A percentile compares a stretch with the other conserved stretches of the same genome.
Conservation (phyloP, 1,139 yeast species). For the Trichomonascaceae sp. region DNA sequence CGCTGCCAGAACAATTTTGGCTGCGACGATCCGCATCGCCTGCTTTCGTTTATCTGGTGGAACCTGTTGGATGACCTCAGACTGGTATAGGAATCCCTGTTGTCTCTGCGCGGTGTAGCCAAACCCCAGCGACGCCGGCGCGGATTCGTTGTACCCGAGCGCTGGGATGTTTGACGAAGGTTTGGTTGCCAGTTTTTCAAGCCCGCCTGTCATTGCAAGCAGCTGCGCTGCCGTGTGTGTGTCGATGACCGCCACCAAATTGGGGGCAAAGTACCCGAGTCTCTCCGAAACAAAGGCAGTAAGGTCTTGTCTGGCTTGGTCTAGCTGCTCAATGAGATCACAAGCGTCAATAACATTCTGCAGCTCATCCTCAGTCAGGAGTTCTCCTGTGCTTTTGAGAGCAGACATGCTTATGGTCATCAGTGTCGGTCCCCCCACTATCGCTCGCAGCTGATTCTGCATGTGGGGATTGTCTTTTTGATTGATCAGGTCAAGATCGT, state of each 20-base stretch:
- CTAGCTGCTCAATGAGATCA: slow-evolving; percentile 34
- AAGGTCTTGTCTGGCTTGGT: slow-evolving; percentile 32
- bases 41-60: slow-evolving; percentile 52
- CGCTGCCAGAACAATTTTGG: slow-evolving; percentile 71
- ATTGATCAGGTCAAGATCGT: slow-evolving; percentile 32
- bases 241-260: slow-evolving; percentile 60
- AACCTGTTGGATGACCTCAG: slow-evolving; percentile 26
- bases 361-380: slow-evolving; percentile 29
- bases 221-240: slow-evolving; percentile 64
- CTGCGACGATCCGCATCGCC: slow-evolving; percentile 69
- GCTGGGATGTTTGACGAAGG: slow-evolving; percentile 82
- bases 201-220: slow-evolving; percentile 57
- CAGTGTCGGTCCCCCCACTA: slow-evolving; percentile 46
- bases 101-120: slow-evolving; percentile 38
- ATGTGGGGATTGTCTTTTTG: too few relatives aligned
- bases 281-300: slow-evolving; percentile 44
- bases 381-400: slow-evolving; percentile 29
- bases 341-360: slow-evolving; percentile 34
- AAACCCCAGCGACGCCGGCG: slow-evolving; percentile 33
- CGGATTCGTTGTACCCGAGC: slow-evolving; percentile 32
- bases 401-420: slow-evolving; percentile 69
- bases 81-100: slow-evolving; percentile 40
- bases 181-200: slow-evolving; percentile 50
- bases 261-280: slow-evolving; percentile 61
- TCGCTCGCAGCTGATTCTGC: slow-evolving; percentile 20